Conservation (phyloP, 352 stramenopile species). For the Globisporangium carolinianum region DNA sequence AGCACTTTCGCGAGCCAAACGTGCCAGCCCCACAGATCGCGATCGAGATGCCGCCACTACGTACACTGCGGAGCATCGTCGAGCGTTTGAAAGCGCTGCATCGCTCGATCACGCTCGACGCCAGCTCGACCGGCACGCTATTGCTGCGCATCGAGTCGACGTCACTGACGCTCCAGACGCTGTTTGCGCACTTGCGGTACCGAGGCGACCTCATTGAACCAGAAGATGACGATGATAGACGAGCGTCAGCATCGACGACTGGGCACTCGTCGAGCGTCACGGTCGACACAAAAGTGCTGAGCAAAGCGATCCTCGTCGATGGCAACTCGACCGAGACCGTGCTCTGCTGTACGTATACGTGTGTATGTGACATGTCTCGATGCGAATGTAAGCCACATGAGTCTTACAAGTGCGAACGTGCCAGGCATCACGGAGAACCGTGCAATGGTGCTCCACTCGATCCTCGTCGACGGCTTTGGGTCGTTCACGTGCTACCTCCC, state of each 20-base stretch:
- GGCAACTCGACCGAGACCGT: slow-evolving; percentile 61
- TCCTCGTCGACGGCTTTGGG: slow-evolving; percentile 67
- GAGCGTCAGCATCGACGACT: neutral
- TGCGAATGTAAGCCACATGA: neutral
- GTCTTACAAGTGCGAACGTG: no score
- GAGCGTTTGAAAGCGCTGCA: slow-evolving; percentile 72
- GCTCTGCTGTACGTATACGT: slow-evolving; percentile 51
- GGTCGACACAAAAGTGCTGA: slow-evolving; percentile 71
- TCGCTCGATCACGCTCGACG: slow-evolving; percentile 68
- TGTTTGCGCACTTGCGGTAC: slow-evolving; percentile 69
- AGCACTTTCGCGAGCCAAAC: slow-evolving; percentile 72
- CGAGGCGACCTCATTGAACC: slow-evolving; percentile 66
- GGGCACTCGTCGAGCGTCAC: slow-evolving; percentile 46
- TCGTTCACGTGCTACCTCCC: slow-evolving; percentile 83
- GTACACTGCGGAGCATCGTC: slow-evolving; percentile 55
- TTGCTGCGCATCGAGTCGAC: slow-evolving; percentile 64
- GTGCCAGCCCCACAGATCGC: slow-evolving; percentile 70
- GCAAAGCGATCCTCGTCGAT: slow-evolving; percentile 70
- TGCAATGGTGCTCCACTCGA: slow-evolving; percentile 73
- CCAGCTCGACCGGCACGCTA: slow-evolving; percentile 62
- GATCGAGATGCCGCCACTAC: slow-evolving; percentile 73
- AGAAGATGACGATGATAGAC: slow-evolving; percentile 18
- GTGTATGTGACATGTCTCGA: neutral
- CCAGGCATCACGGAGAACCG: slow-evolving; percentile 70
- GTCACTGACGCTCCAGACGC: slow-evolving; percentile 63